Evolutionary conservation across 495 filamentous ascomycete genomes (phyloP).

Genomic region (Talaromyces ruber): DNA sequence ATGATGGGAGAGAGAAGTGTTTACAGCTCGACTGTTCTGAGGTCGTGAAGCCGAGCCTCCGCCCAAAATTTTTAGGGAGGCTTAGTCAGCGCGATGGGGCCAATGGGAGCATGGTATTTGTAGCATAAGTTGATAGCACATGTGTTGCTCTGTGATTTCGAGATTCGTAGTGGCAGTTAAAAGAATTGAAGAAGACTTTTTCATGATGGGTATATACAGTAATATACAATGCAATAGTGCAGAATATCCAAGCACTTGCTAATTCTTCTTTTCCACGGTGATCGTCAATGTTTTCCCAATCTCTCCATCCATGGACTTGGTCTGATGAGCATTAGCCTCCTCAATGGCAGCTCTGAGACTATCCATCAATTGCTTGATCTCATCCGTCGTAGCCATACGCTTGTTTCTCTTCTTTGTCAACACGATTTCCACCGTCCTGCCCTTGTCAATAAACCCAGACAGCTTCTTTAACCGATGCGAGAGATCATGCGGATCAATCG

Average conservation of each 20-base stretch:
- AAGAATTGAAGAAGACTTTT: background rate
- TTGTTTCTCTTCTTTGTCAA: slow-evolving; percentile 42
- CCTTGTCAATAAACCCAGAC: slow-evolving; percentile 53
- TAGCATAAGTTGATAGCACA: slow-evolving; percentile 11
- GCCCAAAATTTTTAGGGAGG: slow-evolving; percentile 35
- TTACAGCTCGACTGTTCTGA: slow-evolving; percentile 3
- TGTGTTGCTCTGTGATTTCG: no score
- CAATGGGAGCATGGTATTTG: slow-evolving; percentile 33
- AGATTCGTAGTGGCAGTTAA: no score
- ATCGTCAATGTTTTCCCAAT: slow-evolving; percentile 30
- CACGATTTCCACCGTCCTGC: slow-evolving; percentile 52
- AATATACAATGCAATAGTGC: slow-evolving; percentile 2
- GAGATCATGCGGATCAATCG: slow-evolving; percentile 62
- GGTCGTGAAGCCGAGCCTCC: slow-evolving; percentile 12
- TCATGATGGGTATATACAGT: slow-evolving; percentile 3
- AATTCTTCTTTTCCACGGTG: slow-evolving; percentile 27
- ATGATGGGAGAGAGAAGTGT: slow-evolving; percentile 1
- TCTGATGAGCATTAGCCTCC: slow-evolving; percentile 27
- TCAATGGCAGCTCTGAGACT: slow-evolving; percentile 24
- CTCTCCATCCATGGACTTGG: slow-evolving; percentile 34
- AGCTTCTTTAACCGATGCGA: slow-evolving; percentile 51
- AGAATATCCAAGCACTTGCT: background rate
- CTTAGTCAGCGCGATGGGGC: slow-evolving; percentile 30
- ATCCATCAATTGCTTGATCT: slow-evolving; percentile 33
- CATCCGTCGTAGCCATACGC: slow-evolving; percentile 29